Percentiles rank a stretch among this genome's conserved stretches.
phyloP scores from a whole-genome alignment of 163 green algal species.

The Smithsoniella earleae region DNA sequence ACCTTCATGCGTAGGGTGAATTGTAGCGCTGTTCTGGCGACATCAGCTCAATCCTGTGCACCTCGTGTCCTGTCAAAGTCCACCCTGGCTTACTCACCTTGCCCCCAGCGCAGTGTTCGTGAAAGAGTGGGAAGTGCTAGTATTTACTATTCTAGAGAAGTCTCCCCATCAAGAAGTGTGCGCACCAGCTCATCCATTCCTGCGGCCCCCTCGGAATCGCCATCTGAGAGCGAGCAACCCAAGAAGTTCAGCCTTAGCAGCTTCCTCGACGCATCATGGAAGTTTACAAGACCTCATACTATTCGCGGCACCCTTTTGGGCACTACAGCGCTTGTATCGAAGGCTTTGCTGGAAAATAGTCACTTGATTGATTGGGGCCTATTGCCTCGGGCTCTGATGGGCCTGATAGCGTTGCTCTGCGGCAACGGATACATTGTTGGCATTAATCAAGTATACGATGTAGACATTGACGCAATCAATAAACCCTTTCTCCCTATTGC shows the following conservation, averaged over 20 bases:
- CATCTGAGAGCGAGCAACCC: background rate
- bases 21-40: too few relatives aligned
- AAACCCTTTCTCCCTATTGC: conserved; percentile 97
- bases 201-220: background rate
- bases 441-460: conserved; percentile 99
- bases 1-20: too few relatives aligned
- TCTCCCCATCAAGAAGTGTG: background rate
- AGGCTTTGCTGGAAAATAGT: conserved; percentile 57
- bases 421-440: conserved; percentile 98
- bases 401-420: conserved; percentile 78
- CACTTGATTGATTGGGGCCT: conserved; percentile 54
- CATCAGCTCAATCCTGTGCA: too few relatives aligned
- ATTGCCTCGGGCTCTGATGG: conserved; percentile 70
- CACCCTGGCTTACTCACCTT: too few relatives aligned
- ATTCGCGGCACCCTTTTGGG: conserved; percentile 91
- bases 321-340: conserved; percentile 61
- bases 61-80: too few relatives aligned
- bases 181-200: background rate
- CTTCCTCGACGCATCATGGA: conserved; percentile 84
- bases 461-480: conserved; percentile 94
- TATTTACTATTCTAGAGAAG: too few relatives aligned
- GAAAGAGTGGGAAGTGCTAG: too few relatives aligned
- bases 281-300: conserved; percentile 94
- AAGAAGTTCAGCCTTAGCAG: conserved; percentile 30
- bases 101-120: too few relatives aligned